A percentile compares a stretch with the other conserved stretches of the same genome.
phyloP scores from a whole-genome alignment of 1,284 basidiomycete genomes.

The Trametes versicolor region DNA sequence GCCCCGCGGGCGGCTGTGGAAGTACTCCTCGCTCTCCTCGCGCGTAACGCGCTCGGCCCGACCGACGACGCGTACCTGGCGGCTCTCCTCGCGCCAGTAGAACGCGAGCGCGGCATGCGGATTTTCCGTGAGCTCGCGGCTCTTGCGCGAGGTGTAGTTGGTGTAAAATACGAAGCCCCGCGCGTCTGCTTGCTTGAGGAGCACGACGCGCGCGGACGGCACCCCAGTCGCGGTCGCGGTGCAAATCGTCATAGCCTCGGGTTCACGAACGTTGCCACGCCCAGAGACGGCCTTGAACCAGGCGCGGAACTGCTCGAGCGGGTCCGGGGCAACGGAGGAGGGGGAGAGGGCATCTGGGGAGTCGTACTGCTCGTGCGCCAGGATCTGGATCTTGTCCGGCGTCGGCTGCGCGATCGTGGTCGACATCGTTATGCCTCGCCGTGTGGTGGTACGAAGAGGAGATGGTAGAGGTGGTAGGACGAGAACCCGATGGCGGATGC shows the following conservation, averaged over 20 bases:
- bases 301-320: constrained; percentile 82
- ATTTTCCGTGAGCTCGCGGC: constrained; percentile 79
- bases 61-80: constrained; percentile 89
- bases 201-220: constrained; percentile 90
- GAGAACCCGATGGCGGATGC: constrained; percentile 8
- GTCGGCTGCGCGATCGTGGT: constrained; percentile 41
- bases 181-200: constrained; percentile 90
- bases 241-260: constrained; percentile 89
- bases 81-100: constrained; percentile 91
- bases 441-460: not conserved
- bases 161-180: constrained; percentile 96
- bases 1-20: constrained; percentile 83
- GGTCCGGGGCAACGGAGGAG: constrained; percentile 65
- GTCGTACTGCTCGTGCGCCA: constrained; percentile 81
- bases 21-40: constrained; percentile 88
- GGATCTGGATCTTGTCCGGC: constrained; percentile 68
- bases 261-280: constrained; percentile 72
- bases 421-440: constrained; percentile 23
- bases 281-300: constrained; percentile 82
- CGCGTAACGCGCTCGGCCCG: constrained; percentile 79
- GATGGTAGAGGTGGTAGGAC: not conserved
- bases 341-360: constrained; percentile 71
- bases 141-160: constrained; percentile 96
- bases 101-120: constrained; percentile 86
- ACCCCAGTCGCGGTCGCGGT: constrained; percentile 79